Conservation (phyloP, 495 filamentous ascomycete species). For the Achaetomiella virescens region DNA sequence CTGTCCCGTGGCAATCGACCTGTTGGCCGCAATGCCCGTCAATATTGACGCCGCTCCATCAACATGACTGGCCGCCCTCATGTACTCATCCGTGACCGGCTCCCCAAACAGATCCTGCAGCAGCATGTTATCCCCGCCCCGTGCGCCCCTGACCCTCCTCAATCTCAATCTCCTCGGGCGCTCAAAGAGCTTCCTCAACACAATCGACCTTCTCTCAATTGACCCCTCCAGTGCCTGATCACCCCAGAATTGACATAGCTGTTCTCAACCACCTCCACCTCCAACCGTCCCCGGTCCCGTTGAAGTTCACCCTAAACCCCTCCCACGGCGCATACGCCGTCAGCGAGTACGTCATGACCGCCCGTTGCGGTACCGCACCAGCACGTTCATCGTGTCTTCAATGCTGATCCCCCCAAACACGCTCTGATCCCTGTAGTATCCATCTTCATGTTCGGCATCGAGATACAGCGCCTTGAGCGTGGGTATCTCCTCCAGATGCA, state of each 20-base stretch:
- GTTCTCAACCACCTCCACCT: constrained; percentile 45
- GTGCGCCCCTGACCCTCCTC: constrained; percentile 33
- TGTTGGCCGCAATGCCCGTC: constrained; percentile 53
- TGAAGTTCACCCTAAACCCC: constrained; percentile 42
- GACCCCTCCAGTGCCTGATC: constrained; percentile 41
- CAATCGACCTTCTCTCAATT: constrained; percentile 33
- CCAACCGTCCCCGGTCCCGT: constrained; percentile 42
- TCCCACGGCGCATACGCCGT: constrained; percentile 47
- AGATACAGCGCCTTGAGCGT: constrained; percentile 51
- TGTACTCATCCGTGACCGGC: constrained; percentile 37
- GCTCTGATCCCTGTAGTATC: constrained; percentile 52
- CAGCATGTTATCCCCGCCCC: constrained; percentile 43
- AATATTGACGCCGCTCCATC: constrained; percentile 52
- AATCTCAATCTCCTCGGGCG: constrained; percentile 42
- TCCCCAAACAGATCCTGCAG: constrained; percentile 43
- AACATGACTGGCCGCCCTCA: constrained; percentile 42
- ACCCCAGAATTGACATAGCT: constrained; percentile 45
- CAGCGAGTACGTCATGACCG: constrained; percentile 44
- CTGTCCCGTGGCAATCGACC: constrained; percentile 48
- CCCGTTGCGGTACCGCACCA: constrained; percentile 51
- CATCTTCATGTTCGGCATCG: constrained; percentile 54
- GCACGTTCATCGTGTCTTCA: constrained; percentile 54
- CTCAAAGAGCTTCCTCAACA: constrained; percentile 38
- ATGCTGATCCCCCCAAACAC: constrained; percentile 55
- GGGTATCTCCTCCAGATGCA: constrained; percentile 43